Conservation (phyloP, 164 flowering plant genomes). For the Vitis rotundifolia region DNA sequence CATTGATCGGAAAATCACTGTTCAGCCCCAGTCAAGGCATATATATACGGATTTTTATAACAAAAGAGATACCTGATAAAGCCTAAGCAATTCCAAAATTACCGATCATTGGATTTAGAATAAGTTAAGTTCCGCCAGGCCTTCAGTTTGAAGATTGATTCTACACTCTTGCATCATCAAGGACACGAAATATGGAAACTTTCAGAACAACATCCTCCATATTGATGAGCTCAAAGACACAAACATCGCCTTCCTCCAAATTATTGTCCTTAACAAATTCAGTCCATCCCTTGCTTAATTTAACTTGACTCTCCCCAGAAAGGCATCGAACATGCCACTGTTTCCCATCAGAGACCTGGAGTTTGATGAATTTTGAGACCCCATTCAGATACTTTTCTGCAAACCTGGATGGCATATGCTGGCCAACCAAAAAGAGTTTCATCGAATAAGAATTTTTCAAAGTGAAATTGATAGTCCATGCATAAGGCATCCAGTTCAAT, state of each 20-base stretch:
- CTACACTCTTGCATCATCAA: conserved; percentile 3
- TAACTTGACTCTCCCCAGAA: conserved; percentile 27
- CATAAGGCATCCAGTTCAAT: neutral
- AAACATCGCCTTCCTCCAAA: conserved; percentile 43
- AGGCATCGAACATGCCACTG: conserved; percentile 45
- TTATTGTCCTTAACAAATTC: conserved; percentile 39
- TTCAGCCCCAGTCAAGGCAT: too few species aligned
- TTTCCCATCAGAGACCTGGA: conserved; percentile 35
- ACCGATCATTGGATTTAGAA: conserved; percentile 4
- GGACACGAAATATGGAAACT: conserved; percentile 29
- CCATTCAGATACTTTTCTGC: conserved; percentile 33
- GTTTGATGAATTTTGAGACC: conserved; percentile 32
- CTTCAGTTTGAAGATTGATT: conserved; percentile 2
- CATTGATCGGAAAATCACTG: too few species aligned
- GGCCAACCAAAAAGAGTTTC: neutral
- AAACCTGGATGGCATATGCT: conserved; percentile 44
- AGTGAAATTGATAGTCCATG: neutral
- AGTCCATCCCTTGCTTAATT: conserved; percentile 43
- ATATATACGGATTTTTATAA: neutral
- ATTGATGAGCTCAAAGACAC: conserved; percentile 37
- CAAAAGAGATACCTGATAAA: conserved; percentile 7
- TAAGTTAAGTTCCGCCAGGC: conserved; percentile 4
- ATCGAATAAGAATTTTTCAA: neutral
- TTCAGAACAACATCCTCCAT: conserved; percentile 28
- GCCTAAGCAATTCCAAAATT: neutral